A percentile compares a stretch with the other conserved stretches of the same genome.
Conservation (phyloP, 257 asterid species). For the Solanum acaule region DNA sequence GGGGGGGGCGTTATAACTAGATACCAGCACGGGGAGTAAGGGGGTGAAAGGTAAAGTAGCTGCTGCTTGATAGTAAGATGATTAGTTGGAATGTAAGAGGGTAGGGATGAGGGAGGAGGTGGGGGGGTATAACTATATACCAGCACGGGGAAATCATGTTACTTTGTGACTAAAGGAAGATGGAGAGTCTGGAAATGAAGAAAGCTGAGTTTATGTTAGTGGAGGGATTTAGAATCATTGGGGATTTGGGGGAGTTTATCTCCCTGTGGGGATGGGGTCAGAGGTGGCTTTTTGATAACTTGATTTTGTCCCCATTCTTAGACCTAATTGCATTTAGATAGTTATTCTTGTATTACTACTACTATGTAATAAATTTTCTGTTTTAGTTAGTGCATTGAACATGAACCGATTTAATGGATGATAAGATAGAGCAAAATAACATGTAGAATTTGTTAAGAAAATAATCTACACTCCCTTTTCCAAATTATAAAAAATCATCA, state of each 20-base stretch:
- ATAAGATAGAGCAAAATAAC: neutral
- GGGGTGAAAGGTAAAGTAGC: no score
- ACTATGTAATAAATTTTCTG: neutral
- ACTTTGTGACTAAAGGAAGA: neutral
- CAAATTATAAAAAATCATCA: neutral
- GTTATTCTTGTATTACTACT: neutral
- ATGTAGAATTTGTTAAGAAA: neutral
- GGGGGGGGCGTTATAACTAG: no score
- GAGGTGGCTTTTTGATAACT: neutral
- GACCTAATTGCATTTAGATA: neutral
- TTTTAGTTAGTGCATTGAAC: neutral
- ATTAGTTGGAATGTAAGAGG: no score
- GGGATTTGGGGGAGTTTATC: neutral
- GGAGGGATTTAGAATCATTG: neutral
- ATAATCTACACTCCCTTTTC: neutral
- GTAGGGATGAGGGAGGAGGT: no score
- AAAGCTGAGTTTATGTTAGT: neutral
- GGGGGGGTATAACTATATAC: neutral
- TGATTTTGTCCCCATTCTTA: neutral
- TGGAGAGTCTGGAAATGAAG: neutral
- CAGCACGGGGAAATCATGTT: neutral
- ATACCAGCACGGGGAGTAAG: no score
- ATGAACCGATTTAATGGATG: neutral
- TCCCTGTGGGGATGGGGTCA: neutral
- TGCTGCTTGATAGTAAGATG: no score